Percentiles rank a stretch among this genome's conserved stretches.
phyloP scores from a whole-genome alignment of 2,329 filamentous ascomycete genomes.

The Pezicula neosporulosa region DNA sequence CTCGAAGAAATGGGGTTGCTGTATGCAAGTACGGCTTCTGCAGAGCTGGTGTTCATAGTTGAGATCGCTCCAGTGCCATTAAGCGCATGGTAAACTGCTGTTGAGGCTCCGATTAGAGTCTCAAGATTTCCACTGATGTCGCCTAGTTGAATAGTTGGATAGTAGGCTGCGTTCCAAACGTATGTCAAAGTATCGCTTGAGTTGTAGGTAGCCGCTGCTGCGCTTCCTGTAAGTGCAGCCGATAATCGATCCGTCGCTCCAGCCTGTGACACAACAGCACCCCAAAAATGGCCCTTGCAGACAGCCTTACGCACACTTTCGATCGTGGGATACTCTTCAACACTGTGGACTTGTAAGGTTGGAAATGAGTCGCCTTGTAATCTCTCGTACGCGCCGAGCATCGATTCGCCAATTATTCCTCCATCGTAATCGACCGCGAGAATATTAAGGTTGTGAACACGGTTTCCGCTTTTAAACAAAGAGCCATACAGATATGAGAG shows the following conservation, averaged over 20 bases:
- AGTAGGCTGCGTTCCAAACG: constrained; percentile 34
- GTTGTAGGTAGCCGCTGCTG: constrained; percentile 26
- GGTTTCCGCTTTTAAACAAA: constrained; percentile 20
- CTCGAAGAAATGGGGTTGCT: constrained; percentile 31
- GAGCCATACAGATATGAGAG: constrained; percentile 32
- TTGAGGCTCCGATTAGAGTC: constrained; percentile 15
- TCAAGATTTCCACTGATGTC: constrained; percentile 27
- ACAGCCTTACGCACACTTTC: constrained; percentile 29
- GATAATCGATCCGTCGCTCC: constrained; percentile 30
- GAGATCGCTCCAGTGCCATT: constrained; percentile 16
- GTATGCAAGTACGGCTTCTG: constrained; percentile 26
- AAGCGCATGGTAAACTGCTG: constrained; percentile 17
- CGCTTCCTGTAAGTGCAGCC: constrained; percentile 23
- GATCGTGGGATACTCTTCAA: constrained; percentile 22
- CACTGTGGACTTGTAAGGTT: constrained; percentile 25
- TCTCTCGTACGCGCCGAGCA: constrained; percentile 29
- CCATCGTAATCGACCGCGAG: constrained; percentile 64
- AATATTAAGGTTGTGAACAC: constrained; percentile 43
- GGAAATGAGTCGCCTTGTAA: constrained; percentile 30
- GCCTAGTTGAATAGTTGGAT: constrained; percentile 27
- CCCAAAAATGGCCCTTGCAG: constrained; percentile 35
- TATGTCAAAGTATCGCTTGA: constrained; percentile 29
- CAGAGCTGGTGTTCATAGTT: constrained; percentile 19
- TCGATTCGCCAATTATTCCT: constrained; percentile 33
- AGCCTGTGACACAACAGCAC: constrained; percentile 29